Conservation (phyloP, 352 stramenopile species). For the Phytophthora colocasiae region DNA sequence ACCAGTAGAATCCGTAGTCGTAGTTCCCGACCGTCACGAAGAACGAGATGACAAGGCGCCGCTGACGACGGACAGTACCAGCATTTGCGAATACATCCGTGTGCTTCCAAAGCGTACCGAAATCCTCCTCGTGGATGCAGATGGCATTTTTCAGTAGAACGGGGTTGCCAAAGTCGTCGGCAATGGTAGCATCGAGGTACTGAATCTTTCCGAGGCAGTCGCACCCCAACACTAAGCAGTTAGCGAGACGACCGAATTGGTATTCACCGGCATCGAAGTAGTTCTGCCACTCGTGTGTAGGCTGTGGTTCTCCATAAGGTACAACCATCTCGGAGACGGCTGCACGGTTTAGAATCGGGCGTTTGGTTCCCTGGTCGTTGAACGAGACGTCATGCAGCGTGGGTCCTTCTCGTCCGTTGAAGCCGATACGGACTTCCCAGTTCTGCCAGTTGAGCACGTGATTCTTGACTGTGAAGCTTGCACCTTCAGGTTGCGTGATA, state of each 20-base stretch:
- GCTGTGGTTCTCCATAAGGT: conserved; percentile 76
- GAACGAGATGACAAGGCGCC: too few relatives aligned
- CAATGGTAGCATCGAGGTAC: too few relatives aligned
- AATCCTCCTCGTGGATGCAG: too few relatives aligned
- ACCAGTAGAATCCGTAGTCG: too few relatives aligned
- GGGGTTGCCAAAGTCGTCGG: conserved; percentile 54
- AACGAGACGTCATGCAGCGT: conserved; percentile 78
- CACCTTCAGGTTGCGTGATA: too few relatives aligned
- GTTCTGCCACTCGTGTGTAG: conserved; percentile 77
- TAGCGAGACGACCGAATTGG: conserved; percentile 69
- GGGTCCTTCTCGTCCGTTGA: conserved; percentile 81
- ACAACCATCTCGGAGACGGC: conserved; percentile 86
- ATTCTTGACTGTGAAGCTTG: conserved; percentile 71
- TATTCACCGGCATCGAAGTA: conserved; percentile 87
- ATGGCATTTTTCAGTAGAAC: conserved; percentile 55
- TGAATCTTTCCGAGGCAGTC: conserved; percentile 87
- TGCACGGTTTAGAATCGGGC: conserved; percentile 65
- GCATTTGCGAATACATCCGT: too few relatives aligned
- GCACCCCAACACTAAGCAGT: conserved; percentile 76
- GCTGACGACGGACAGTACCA: too few relatives aligned
- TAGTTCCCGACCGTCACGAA: too few relatives aligned
- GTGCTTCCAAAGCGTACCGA: too few relatives aligned
- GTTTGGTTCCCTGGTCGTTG: conserved; percentile 40
- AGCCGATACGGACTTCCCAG: conserved; percentile 78
- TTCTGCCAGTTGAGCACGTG: conserved; percentile 84